These are phyloP conservation scores for Schwanniomyces polymorphus DNA, from an alignment of 805 yeast species.

Conservation along the genomic window DNA sequence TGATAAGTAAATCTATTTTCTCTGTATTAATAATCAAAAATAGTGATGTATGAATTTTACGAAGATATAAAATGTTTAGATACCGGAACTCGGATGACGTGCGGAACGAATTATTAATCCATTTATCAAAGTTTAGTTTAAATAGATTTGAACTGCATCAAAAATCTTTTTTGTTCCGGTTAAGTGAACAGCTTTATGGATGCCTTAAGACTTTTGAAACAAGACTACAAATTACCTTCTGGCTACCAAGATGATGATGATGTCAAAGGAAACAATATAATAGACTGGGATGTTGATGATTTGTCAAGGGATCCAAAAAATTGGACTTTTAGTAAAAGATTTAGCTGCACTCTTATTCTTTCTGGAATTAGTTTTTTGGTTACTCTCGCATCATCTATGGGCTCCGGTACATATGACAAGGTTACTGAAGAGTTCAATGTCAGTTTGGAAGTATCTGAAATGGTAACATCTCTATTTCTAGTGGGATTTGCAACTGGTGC, in stretches of 20 bases:
- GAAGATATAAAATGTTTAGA: too few relatives aligned
- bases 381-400: slow-evolving; percentile 2
- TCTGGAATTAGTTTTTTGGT: neutral
- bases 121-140: too few relatives aligned
- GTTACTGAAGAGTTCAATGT: neutral
- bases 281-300: neutral
- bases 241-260: neutral
- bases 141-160: neutral
- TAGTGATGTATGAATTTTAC: too few relatives aligned
- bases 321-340: slow-evolving; percentile 1
- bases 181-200: neutral
- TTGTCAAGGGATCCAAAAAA: neutral
- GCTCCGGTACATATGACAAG: slow-evolving; percentile 2
- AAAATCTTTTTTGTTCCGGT: neutral
- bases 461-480: slow-evolving; percentile 2
- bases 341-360: slow-evolving; percentile 1
- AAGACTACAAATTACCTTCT: neutral
- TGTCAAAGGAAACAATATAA: neutral
- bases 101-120: too few relatives aligned
- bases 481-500: slow-evolving; percentile 5
- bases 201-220: neutral
- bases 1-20: too few relatives aligned
- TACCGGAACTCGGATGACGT: too few relatives aligned
- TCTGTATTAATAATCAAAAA: too few relatives aligned
- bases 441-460: slow-evolving; percentile 1